These are phyloP conservation scores for Murraya paniculata DNA, from an alignment of 345 rosid species.

Conservation along the genomic window DNA sequence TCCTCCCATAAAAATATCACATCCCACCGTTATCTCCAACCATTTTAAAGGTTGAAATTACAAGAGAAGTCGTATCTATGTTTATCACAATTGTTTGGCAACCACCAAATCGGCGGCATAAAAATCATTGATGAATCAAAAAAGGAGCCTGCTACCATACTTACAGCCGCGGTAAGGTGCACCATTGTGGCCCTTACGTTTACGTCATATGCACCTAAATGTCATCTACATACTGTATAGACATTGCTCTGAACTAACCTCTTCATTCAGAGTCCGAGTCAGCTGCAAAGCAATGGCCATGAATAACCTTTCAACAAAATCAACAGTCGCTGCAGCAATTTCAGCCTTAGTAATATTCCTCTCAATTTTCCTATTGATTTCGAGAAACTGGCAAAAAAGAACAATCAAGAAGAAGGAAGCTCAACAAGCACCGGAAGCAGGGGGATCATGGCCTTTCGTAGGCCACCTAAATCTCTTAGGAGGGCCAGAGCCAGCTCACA, in stretches of 20 bases:
- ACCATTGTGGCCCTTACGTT: too few species aligned
- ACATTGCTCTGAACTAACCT: not conserved
- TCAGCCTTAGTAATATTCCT: not conserved
- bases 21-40: too few species aligned
- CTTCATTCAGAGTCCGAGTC: not conserved
- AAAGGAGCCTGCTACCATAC: too few species aligned
- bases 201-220: too few species aligned
- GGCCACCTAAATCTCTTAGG: not conserved
- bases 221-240: too few species aligned
- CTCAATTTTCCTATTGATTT: not conserved
- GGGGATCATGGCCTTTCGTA: not conserved
- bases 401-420: not conserved
- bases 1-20: too few species aligned
- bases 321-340: not conserved
- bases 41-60: too few species aligned
- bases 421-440: not conserved
- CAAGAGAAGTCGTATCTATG: too few species aligned
- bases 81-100: too few species aligned
- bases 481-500: not conserved
- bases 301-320: not conserved
- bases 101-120: too few species aligned
- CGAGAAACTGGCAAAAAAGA: not conserved
- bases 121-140: too few species aligned
- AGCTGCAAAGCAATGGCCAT: not conserved
- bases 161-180: too few species aligned